Conservation (phyloP, 345 rosid genomes). For the Kernera saxatilis region DNA sequence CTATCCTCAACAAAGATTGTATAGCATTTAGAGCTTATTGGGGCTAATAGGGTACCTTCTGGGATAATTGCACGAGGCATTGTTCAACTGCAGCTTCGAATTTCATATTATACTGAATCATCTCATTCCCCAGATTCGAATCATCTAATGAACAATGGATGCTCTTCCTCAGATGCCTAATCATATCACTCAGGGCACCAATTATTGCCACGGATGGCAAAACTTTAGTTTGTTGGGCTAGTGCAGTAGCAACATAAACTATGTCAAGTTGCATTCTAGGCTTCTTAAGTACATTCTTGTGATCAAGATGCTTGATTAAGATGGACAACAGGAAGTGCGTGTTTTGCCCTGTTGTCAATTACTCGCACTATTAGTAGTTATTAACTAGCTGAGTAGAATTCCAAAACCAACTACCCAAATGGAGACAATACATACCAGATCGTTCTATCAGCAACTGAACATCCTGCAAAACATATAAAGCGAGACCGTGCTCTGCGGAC, state of each 20-base stretch:
- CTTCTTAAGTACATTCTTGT: conserved; percentile 59
- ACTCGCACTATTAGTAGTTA: neutral
- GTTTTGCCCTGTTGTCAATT: conserved; percentile 46
- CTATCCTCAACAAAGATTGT: neutral
- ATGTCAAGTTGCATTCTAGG: conserved; percentile 65
- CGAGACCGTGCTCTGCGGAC: conserved; percentile 57
- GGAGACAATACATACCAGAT: conserved; percentile 40
- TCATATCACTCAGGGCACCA: conserved; percentile 71
- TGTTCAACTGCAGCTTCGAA: conserved; percentile 58
- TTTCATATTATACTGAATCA: conserved; percentile 51
- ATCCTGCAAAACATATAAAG: conserved; percentile 50
- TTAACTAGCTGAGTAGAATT: neutral
- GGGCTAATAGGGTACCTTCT: conserved; percentile 38
- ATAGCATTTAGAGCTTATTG: neutral
- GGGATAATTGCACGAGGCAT: conserved; percentile 57
- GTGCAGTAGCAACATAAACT: conserved; percentile 48
- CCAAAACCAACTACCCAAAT: neutral
- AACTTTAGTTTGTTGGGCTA: conserved; percentile 51
- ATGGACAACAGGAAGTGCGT: conserved; percentile 60
- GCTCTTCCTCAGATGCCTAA: conserved; percentile 69
- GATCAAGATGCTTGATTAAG: conserved; percentile 68
- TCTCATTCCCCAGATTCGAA: conserved; percentile 53
- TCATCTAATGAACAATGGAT: conserved; percentile 68
- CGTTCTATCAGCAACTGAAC: conserved; percentile 59
- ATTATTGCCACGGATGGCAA: conserved; percentile 53